These are phyloP conservation scores for Alternaria hordeiaustralica DNA, from an alignment of 2,329 filamentous ascomycete genomes.

Conservation along the genomic window DNA sequence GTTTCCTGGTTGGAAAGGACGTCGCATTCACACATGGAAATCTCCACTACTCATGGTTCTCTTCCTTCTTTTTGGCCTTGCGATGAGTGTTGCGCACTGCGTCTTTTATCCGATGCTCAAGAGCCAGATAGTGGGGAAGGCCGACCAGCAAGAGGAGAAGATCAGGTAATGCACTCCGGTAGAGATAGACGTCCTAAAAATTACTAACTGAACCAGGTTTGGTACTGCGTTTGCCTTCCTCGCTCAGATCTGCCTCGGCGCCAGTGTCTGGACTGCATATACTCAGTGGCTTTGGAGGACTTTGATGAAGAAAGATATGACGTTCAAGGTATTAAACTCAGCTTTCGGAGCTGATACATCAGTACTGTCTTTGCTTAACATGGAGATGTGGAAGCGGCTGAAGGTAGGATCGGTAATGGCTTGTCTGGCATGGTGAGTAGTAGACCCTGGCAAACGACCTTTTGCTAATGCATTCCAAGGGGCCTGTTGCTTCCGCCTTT, in stretches of 20 bases:
- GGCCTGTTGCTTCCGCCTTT: not conserved
- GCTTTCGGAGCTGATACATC: not conserved
- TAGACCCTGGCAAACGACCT: too few species aligned
- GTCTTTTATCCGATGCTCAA: not conserved
- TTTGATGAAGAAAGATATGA: not conserved
- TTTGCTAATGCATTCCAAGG: not conserved
- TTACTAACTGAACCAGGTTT: not conserved
- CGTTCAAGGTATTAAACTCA: not conserved
- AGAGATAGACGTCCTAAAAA: fast-evolving
- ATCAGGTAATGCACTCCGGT: not conserved
- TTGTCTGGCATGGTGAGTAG: not conserved
- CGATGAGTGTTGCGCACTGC: not conserved
- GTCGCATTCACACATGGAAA: not conserved
- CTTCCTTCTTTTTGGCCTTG: not conserved
- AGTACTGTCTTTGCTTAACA: not conserved
- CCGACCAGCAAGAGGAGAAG: not conserved
- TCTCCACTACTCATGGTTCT: not conserved
- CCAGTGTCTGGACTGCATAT: not conserved
- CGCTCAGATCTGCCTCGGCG: not conserved
- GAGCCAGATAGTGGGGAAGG: not conserved
- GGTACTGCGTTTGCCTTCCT: not conserved
- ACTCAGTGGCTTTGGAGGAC: not conserved
- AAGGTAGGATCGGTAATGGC: not conserved
- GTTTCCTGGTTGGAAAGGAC: not conserved
- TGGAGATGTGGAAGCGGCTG: not conserved